Percentiles rank a stretch among this genome's conserved stretches.
Evolutionary conservation across 805 yeast genomes (phyloP).

Genomic region (Schizosaccharomyces cryophilus): DNA sequence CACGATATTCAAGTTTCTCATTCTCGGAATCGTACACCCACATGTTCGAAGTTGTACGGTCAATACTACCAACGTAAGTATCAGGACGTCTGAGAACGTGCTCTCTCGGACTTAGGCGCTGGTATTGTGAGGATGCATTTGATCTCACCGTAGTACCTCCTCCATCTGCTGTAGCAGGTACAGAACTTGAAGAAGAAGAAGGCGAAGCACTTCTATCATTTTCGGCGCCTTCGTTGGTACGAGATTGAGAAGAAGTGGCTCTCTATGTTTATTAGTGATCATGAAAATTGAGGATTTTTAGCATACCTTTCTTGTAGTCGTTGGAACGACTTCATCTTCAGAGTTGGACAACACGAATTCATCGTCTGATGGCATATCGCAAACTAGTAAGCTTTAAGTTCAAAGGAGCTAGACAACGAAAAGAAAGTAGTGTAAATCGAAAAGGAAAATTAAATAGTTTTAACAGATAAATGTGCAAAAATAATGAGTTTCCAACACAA

Average conservation of each 20-base stretch:
- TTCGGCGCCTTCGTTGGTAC: neutral
- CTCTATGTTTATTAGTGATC: neutral
- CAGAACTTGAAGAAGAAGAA: neutral
- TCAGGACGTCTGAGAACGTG: slow-evolving; percentile 95
- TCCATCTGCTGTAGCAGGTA: neutral
- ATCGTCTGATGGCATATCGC: neutral
- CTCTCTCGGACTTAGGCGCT: slow-evolving; percentile 68
- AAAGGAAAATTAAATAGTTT: too few relatives aligned
- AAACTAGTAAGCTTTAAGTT: neutral
- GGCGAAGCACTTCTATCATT: too few relatives aligned
- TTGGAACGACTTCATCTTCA: neutral
- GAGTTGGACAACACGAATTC: neutral
- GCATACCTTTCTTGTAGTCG: neutral
- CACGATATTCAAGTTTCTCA: slow-evolving; percentile 26
- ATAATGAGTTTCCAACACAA: too few relatives aligned
- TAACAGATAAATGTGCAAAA: too few relatives aligned
- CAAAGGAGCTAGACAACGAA: too few relatives aligned
- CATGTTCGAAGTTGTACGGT: slow-evolving; percentile 48
- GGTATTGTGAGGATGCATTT: slow-evolving; percentile 50
- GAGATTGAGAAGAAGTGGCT: neutral
- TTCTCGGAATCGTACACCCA: slow-evolving; percentile 62
- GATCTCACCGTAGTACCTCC: neutral
- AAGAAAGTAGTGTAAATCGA: too few relatives aligned
- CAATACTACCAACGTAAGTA: slow-evolving; percentile 89
- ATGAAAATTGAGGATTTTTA: neutral